Evolutionary conservation across 2,329 filamentous ascomycete genomes (phyloP), one percentile per base, ranked within the genome.

Genomic region (Parasarocladium wereldwijsianum): DNA sequence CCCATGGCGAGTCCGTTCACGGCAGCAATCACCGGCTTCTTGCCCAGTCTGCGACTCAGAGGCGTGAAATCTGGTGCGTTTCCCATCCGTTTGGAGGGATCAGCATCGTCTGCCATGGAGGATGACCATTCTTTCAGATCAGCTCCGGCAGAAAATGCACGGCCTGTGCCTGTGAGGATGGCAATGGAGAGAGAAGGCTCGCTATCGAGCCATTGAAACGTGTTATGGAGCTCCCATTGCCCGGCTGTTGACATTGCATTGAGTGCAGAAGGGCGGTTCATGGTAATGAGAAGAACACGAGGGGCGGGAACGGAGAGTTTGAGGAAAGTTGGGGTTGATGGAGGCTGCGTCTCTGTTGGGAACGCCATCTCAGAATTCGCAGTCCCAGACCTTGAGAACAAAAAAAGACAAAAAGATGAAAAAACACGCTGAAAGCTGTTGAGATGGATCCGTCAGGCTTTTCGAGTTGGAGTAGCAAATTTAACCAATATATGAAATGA

Each of bases 11-110:
- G 57, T 1, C 66, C 66, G 45, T 70, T 70, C 4, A 69, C 60
- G 6, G 66, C 66, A 5, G 63, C 64, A 41, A 70, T 62, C 21
- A 70, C 55, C 2, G 66, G 65, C 44, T 70, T 70, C 52, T 68
- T 71, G 1, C 70, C 70, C 19, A 44, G 47, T 14, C 70, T 53
- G 29, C 64, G 52, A 28, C 62, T 66, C 31, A 37, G 31, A 3
- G 36, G 36, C 9, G 17, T 35, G 21, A 19, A 76, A 40, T 0
- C 64, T 66, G 61, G 39, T 6, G 30, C 38, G 32, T 32, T 34
- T 19, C 30, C 35, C 38, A 34, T 29, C 29, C 36, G 24, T 38
- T 41, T 34, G 32, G 31, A 20, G 10, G 27, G 34, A 16, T 33
- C 31, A 8, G 26, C 31, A 7, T 31, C 26, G 8, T 23, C 27